These are phyloP conservation scores for Candida vartiovaarae DNA, from an alignment of 805 yeast species.

Conservation along the genomic window DNA sequence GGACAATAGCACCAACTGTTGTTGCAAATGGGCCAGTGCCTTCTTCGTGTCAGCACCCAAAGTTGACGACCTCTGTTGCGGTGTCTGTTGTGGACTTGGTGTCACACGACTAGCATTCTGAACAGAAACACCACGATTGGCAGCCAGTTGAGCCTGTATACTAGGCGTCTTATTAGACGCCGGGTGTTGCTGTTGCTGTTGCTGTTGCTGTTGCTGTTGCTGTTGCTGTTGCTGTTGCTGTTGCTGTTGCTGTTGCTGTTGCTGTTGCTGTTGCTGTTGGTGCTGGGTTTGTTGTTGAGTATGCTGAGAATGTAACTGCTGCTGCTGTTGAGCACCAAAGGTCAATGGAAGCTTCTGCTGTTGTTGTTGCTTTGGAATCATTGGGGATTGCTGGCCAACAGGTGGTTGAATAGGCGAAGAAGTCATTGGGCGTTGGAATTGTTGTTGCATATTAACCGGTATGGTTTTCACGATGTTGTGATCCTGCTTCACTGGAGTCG, in stretches of 20 bases:
- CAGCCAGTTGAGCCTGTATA: conserved; percentile 24
- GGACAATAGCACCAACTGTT: conserved; percentile 74
- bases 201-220: not conserved
- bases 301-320: conserved; percentile 1
- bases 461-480: not conserved
- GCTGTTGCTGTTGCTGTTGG: conserved; percentile 1
- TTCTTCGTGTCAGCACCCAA: conserved; percentile 38
- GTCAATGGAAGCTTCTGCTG: not conserved
- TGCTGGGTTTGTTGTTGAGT: not conserved
- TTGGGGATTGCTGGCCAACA: not conserved
- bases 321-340: not conserved
- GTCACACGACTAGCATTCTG: conserved; percentile 21
- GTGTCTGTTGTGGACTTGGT: conserved; percentile 19
- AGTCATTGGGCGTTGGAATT: conserved; percentile 1
- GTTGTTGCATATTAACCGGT: conserved; percentile 1
- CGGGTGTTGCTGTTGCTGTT: not conserved
- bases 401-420: not conserved
- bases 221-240: not conserved
- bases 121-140: conserved; percentile 26
- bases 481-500: not conserved
- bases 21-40: conserved; percentile 77
- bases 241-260: not conserved
- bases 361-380: conserved; percentile 1
- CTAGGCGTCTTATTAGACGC: conserved; percentile 16
- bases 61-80: conserved; percentile 24